These are phyloP conservation scores for Rhizophagus clarus DNA, from an alignment of 192 early-diverging fungal species.

Conservation along the genomic window DNA sequence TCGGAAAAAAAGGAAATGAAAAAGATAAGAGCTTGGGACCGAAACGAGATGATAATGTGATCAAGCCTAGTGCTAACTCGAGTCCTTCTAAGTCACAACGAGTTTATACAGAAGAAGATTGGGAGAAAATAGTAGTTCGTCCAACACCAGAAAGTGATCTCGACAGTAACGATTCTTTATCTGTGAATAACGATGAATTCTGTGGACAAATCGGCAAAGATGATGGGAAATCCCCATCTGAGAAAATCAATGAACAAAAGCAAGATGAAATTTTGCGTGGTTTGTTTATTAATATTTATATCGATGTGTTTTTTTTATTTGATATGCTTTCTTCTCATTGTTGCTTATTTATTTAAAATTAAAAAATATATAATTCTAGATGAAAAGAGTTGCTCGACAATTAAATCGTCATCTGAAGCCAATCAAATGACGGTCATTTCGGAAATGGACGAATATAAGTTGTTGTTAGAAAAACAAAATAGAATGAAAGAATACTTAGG, in stretches of 20 bases:
- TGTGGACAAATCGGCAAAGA: not conserved
- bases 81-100: not conserved
- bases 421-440: not conserved
- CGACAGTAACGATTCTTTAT: too few relatives aligned
- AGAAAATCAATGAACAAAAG: not conserved
- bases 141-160: not conserved
- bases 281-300: not conserved
- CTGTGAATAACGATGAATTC: not conserved
- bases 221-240: not conserved
- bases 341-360: not conserved
- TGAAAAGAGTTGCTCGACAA: not conserved
- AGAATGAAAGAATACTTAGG: not conserved
- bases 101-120: not conserved
- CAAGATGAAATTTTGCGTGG: not conserved
- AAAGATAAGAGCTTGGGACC: too few relatives aligned
- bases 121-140: not conserved
- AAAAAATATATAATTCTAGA: not conserved
- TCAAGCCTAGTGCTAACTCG: not conserved
- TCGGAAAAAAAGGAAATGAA: not conserved
- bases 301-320: too few relatives aligned
- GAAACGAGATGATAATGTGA: not conserved
- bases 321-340: not conserved
- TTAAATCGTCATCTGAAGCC: not conserved
- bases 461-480: not conserved
- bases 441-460: not conserved